These are phyloP conservation scores for Chaetomium sp. DNA, from an alignment of 2,329 filamentous ascomycete genomes.

Conservation along the genomic window DNA sequence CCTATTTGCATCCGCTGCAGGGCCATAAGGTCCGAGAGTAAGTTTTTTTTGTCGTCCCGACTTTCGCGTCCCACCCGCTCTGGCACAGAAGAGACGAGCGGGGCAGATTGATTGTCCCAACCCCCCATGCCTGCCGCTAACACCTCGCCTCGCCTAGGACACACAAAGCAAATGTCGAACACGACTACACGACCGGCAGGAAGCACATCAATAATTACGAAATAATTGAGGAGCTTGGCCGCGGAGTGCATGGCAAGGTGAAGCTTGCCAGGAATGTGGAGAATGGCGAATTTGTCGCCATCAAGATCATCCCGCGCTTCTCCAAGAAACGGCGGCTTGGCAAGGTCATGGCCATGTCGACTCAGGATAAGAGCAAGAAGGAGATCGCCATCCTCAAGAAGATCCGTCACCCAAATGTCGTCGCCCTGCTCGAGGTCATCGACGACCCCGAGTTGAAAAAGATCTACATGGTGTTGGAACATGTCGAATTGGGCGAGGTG, in stretches of 20 bases:
- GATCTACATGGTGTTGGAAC: conserved; percentile 97
- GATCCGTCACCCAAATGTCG: conserved; percentile 95
- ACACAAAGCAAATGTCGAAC: conserved; percentile 87
- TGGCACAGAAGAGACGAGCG: conserved; percentile 2
- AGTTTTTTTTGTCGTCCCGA: conserved; percentile 42
- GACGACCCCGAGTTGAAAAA: conserved; percentile 96
- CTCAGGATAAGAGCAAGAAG: conserved; percentile 81
- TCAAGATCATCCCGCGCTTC: conserved; percentile 97
- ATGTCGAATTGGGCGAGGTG: conserved; percentile 91
- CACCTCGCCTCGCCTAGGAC: conserved; percentile 56
- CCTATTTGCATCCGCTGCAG: conserved; percentile 71
- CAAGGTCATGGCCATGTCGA: conserved; percentile 67
- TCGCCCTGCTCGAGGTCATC: conserved; percentile 93
- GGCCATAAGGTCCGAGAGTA: conserved; percentile 76
- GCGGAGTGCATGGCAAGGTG: conserved; percentile 96
- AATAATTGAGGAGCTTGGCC: conserved; percentile 92
- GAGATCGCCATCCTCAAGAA: conserved; percentile 99
- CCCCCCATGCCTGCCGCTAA: conserved; percentile 20
- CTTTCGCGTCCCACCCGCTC: neutral
- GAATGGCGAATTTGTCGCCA: conserved; percentile 80
- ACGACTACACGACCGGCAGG: conserved; percentile 83
- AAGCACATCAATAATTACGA: conserved; percentile 99
- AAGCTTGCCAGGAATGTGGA: conserved; percentile 85
- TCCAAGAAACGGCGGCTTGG: conserved; percentile 93
- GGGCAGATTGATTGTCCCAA: conserved; percentile 6